A percentile compares a stretch with the other conserved stretches of the same genome.
Evolutionary conservation across 306 rosid species (phyloP).

Genomic region (Malus domestica): DNA sequence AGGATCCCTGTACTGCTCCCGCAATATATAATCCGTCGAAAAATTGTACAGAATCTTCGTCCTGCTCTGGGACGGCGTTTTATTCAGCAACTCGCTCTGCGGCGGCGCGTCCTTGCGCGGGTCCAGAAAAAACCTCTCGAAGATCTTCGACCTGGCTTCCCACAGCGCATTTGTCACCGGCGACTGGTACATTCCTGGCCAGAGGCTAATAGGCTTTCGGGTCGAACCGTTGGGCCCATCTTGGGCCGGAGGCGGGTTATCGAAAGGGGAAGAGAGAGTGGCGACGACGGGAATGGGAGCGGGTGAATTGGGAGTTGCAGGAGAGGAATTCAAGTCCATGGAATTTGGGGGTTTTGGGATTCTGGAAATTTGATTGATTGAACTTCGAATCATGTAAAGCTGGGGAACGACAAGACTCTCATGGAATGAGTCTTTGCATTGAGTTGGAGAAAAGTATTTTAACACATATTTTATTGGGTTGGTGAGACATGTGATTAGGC

Average conservation of each 20-base stretch:
- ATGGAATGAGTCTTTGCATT: background rate
- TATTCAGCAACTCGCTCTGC: slow-evolving; percentile 72
- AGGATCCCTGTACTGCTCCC: slow-evolving; percentile 90
- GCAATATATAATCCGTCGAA: slow-evolving; percentile 62
- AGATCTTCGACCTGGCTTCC: slow-evolving; percentile 66
- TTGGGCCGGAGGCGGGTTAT: slow-evolving; percentile 4
- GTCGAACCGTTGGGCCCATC: slow-evolving; percentile 8
- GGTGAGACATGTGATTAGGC: background rate
- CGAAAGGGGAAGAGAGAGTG: slow-evolving; percentile 23
- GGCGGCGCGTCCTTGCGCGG: slow-evolving; percentile 86
- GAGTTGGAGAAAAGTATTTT: too few relatives aligned
- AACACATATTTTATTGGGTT: background rate
- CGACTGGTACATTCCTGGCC: slow-evolving; percentile 98
- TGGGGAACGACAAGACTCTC: background rate
- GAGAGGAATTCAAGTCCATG: slow-evolving; percentile 51
- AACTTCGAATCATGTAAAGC: background rate
- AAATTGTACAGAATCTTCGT: slow-evolving; percentile 65
- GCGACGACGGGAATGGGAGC: slow-evolving; percentile 58
- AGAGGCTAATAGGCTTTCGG: slow-evolving; percentile 59
- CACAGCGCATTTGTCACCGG: slow-evolving; percentile 90
- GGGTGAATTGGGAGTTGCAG: slow-evolving; percentile 9
- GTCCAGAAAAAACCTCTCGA: slow-evolving; percentile 60
- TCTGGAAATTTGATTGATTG: background rate
- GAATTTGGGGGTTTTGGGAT: background rate
- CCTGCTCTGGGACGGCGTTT: slow-evolving; percentile 75